These are phyloP conservation scores for Trypanosoma lewisi DNA, from an alignment of 208 protist genomes.

Conservation along the genomic window DNA sequence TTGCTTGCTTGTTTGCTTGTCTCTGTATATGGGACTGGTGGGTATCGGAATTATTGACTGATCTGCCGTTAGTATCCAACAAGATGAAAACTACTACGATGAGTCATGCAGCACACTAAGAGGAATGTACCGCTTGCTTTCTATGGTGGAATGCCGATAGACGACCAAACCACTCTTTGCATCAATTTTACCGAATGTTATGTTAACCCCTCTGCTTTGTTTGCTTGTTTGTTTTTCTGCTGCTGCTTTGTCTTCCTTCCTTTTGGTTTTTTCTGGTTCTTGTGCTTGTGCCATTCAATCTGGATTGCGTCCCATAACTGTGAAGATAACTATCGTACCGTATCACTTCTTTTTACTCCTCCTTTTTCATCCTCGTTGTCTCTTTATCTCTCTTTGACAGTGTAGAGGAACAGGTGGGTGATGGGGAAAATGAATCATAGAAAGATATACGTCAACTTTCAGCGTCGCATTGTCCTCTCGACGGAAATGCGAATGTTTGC, in stretches of 20 bases:
- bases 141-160: too few species aligned
- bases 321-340: not conserved
- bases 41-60: too few species aligned
- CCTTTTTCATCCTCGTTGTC: not conserved
- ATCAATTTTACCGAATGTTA: too few species aligned
- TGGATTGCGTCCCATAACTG: not conserved
- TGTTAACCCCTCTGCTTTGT: not conserved
- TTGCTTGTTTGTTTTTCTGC: conserved; percentile 3
- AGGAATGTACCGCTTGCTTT: too few species aligned
- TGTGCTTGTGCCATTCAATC: not conserved
- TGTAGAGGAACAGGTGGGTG: not conserved
- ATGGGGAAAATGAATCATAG: not conserved
- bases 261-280: too few species aligned
- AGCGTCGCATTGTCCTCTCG: not conserved
- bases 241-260: not conserved
- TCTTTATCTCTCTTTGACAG: not conserved
- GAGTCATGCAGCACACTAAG: too few species aligned
- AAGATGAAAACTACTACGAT: too few species aligned
- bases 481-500: not conserved
- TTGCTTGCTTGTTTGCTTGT: not conserved
- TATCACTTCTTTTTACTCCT: not conserved
- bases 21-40: not conserved
- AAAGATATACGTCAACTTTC: conserved; percentile 2
- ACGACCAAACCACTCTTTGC: too few species aligned
- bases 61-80: too few species aligned